Evolutionary conservation across 2,329 filamentous ascomycete genomes (phyloP).

Genomic region (Paracoccidioides brasiliensis): DNA sequence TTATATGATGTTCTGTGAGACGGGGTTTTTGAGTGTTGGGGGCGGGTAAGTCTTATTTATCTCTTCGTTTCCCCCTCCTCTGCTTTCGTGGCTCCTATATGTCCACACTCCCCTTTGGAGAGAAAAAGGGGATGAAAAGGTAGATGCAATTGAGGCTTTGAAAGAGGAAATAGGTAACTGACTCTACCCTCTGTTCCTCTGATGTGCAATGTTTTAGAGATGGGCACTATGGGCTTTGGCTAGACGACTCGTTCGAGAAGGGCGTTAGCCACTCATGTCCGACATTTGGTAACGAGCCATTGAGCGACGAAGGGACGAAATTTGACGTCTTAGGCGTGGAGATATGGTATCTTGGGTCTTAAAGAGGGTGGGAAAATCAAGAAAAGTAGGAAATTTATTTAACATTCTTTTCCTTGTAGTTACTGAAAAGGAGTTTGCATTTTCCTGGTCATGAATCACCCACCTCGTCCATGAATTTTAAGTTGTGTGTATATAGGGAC

Average conservation of each 20-base stretch:
- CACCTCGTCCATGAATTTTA: no score
- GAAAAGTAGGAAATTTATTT: neutral
- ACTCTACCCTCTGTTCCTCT: neutral
- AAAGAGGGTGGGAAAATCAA: neutral
- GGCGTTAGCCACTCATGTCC: slow-evolving; percentile 74
- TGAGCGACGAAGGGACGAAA: slow-evolving; percentile 86
- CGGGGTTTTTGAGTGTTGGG: slow-evolving; percentile 70
- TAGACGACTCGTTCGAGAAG: slow-evolving; percentile 71
- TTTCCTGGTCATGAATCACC: no score
- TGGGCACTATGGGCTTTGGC: slow-evolving; percentile 85
- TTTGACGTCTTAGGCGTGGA: slow-evolving; percentile 87
- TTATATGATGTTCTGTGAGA: slow-evolving; percentile 89
- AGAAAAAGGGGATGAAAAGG: neutral
- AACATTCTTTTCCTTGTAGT: no score
- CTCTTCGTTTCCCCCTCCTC: neutral
- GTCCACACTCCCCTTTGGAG: neutral
- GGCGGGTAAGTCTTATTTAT: slow-evolving; percentile 44
- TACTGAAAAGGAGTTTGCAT: no score
- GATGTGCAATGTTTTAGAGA: slow-evolving; percentile 37
- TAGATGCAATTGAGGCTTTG: neutral
- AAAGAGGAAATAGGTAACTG: neutral
- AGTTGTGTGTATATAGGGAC: no score
- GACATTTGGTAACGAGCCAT: slow-evolving; percentile 87
- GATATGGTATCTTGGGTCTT: slow-evolving; percentile 72
- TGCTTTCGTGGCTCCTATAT: neutral